A percentile compares a stretch with the other conserved stretches of the same genome.
Conservation (phyloP, 441 rosid species). For the Theobroma grandiflorum region DNA sequence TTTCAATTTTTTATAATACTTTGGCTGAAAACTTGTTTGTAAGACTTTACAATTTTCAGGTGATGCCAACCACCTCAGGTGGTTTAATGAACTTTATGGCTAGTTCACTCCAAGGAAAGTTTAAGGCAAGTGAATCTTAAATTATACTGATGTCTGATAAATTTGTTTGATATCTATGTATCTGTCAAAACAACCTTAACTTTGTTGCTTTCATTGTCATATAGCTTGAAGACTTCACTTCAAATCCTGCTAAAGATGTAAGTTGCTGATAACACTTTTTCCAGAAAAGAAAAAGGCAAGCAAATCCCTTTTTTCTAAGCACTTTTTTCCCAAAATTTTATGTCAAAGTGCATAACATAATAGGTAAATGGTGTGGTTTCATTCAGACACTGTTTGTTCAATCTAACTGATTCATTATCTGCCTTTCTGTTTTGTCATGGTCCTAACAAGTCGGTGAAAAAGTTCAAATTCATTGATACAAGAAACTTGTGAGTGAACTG, state of each 20-base stretch:
- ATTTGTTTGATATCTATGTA: constrained; percentile 12
- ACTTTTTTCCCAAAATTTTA: constrained; percentile 6
- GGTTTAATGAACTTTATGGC: constrained; percentile 33
- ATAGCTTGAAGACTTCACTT: constrained; percentile 58
- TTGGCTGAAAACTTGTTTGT: constrained; percentile 9
- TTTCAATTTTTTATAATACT: constrained; percentile 21
- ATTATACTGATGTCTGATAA: constrained; percentile 18
- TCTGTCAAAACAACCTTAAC: constrained; percentile 18
- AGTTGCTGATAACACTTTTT: constrained; percentile 32
- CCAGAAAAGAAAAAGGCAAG: neutral
- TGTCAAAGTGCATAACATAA: neutral
- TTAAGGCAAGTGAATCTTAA: constrained; percentile 47
- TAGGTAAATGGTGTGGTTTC: constrained; percentile 9
- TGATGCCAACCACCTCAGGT: constrained; percentile 45
- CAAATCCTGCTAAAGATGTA: constrained; percentile 46
- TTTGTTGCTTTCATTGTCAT: constrained; percentile 32
- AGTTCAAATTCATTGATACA: constrained; percentile 61
- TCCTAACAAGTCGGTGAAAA: constrained; percentile 47
- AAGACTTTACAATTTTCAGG: constrained; percentile 44
- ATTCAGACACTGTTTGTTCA: constrained; percentile 11
- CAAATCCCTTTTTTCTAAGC: neutral
- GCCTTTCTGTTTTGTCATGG: constrained; percentile 27
- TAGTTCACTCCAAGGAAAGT: constrained; percentile 40
- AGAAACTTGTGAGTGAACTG: constrained; percentile 57
- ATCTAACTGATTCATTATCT: constrained; percentile 19